Conservation (phyloP, 306 rosid genomes). For the Prunus padus region DNA sequence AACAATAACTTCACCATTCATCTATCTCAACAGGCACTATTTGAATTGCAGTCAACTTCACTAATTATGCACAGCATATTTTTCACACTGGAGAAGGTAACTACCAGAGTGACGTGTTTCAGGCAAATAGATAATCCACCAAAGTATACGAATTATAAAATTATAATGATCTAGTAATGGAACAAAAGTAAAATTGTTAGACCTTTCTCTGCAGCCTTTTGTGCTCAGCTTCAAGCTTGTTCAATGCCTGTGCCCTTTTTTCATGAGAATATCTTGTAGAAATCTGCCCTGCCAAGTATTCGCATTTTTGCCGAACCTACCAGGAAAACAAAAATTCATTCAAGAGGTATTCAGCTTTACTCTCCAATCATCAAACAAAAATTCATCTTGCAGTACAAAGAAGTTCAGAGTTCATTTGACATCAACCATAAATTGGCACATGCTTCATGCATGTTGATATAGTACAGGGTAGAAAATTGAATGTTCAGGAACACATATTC, state of each 20-base stretch:
- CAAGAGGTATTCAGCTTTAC: neutral
- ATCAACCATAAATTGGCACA: neutral
- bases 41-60: neutral
- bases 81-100: neutral
- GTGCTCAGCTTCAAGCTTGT: conserved; percentile 47
- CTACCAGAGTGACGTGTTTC: neutral
- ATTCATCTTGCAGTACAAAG: neutral
- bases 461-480: neutral
- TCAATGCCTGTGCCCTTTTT: conserved; percentile 43
- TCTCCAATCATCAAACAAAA: neutral
- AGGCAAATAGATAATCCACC: neutral
- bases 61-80: neutral
- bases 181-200: conserved; percentile 8
- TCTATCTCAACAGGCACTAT: neutral
- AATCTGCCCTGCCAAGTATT: conserved; percentile 58
- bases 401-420: neutral
- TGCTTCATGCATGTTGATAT: neutral
- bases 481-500: neutral
- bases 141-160: neutral
- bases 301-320: conserved; percentile 80
- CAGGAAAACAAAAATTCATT: conserved; percentile 10
- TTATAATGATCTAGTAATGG: neutral
- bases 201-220: conserved; percentile 71
- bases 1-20: neutral
- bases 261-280: conserved; percentile 51